Conservation (phyloP, 2,329 filamentous ascomycete species). For the Colletotrichum paranaense region DNA sequence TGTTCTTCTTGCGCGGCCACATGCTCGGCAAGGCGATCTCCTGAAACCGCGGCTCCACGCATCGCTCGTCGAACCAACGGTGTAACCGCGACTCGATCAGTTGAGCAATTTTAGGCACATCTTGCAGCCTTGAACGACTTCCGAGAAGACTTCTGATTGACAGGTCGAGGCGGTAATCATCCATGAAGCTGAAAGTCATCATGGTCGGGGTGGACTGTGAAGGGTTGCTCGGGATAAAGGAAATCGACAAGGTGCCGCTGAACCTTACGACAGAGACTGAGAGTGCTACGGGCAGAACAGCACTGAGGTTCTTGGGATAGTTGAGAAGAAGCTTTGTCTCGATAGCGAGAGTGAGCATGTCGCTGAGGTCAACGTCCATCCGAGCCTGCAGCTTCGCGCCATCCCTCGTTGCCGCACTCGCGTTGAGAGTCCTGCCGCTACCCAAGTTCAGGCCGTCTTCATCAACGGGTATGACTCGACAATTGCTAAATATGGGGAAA, state of each 20-base stretch:
- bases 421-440: constrained; percentile 61
- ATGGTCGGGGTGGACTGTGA: constrained; percentile 81
- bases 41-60: constrained; percentile 87
- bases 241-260: constrained; percentile 92
- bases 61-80: constrained; percentile 88
- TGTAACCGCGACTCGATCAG: constrained; percentile 83
- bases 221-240: constrained; percentile 84
- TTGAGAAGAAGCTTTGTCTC: constrained; percentile 96
- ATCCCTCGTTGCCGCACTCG: constrained; percentile 63
- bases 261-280: constrained; percentile 94
- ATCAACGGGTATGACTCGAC: constrained; percentile 90
- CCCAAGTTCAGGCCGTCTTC: constrained; percentile 76
- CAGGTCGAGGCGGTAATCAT: constrained; percentile 87
- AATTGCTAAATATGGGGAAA: constrained; percentile 99
- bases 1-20: constrained; percentile 88
- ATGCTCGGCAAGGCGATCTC: constrained; percentile 85
- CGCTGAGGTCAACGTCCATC: constrained; percentile 97
- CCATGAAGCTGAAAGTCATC: constrained; percentile 93
- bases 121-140: constrained; percentile 81
- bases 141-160: constrained; percentile 84
- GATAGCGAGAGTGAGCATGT: constrained; percentile 93
- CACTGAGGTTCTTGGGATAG: constrained; percentile 90
- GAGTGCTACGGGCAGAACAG: constrained; percentile 90
- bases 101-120: constrained; percentile 90
- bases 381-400: constrained; percentile 88